A percentile compares a stretch with the other conserved stretches of the same genome.
These are phyloP conservation scores for Osmanthus fragrans DNA, from an alignment of 257 asterid species.

Conservation along the genomic window DNA sequence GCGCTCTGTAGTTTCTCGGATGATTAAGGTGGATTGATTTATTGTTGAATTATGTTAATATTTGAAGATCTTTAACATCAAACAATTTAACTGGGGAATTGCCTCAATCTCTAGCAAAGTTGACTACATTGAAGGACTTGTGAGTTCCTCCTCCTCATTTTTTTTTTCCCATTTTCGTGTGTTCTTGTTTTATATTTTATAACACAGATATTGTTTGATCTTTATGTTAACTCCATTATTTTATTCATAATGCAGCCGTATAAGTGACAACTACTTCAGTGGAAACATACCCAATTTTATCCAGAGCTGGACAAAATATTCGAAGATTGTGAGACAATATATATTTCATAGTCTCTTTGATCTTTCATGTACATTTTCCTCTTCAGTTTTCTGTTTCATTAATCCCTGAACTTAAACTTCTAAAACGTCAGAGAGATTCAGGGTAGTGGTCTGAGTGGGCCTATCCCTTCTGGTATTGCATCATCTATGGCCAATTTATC, in stretches of 20 bases:
- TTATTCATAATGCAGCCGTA: slow-evolving; percentile 45
- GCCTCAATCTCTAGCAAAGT: slow-evolving; percentile 49
- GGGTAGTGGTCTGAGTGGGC: slow-evolving; percentile 71
- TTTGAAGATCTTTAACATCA: slow-evolving; percentile 47
- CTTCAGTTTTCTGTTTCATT: not conserved
- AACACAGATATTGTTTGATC: not conserved
- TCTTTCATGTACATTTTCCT: not conserved
- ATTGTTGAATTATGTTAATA: not conserved
- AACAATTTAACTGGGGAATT: slow-evolving; percentile 67
- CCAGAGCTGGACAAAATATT: slow-evolving; percentile 52
- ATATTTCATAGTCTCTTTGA: not conserved
- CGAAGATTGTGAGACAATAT: slow-evolving; percentile 45
- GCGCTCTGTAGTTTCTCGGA: not conserved
- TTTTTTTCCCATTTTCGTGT: not conserved
- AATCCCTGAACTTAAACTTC: slow-evolving; percentile 9
- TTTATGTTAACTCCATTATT: not conserved
- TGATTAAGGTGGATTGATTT: not conserved
- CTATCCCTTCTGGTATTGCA: slow-evolving; percentile 62
- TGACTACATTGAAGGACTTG: slow-evolving; percentile 63
- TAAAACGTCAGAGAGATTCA: slow-evolving; percentile 49
- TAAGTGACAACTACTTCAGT: slow-evolving; percentile 53
- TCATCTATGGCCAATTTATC: slow-evolving; percentile 50
- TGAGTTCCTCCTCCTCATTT: slow-evolving; percentile 29
- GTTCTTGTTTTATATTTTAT: not conserved
- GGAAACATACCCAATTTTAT: slow-evolving; percentile 67